These are phyloP conservation scores for Erigeron canadensis DNA, from an alignment of 129 eudicot genomes.

Conservation along the genomic window DNA sequence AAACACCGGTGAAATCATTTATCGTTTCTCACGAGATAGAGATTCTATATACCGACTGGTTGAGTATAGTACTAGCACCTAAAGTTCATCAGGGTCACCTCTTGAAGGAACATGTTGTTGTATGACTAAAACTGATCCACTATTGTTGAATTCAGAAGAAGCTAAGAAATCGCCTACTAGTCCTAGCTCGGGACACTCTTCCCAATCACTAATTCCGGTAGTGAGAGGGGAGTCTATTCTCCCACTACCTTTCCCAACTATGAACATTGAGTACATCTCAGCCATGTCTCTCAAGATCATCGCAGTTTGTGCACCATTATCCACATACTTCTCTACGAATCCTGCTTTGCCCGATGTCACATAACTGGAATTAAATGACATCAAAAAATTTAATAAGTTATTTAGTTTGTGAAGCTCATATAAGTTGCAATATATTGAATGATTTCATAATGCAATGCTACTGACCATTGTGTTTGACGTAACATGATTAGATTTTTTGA, in stretches of 20 bases:
- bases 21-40: not conserved
- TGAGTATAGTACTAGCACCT: not conserved
- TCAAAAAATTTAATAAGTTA: not conserved
- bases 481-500: too few relatives aligned
- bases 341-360: conserved; percentile 79
- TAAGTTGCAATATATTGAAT: not conserved
- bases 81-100: conserved; percentile 24
- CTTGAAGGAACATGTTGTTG: conserved; percentile 52
- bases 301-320: conserved; percentile 65
- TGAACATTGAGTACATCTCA: conserved; percentile 67
- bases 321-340: conserved; percentile 68
- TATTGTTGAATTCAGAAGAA: conserved; percentile 67
- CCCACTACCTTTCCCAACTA: conserved; percentile 71
- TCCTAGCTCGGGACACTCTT: conserved; percentile 94
- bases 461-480: not conserved
- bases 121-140: conserved; percentile 73
- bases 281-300: conserved; percentile 64
- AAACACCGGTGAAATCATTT: not conserved
- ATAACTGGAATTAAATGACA: conserved; percentile 46
- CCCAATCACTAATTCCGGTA: conserved; percentile 91
- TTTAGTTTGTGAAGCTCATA: not conserved
- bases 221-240: conserved; percentile 57
- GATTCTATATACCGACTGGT: not conserved
- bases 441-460: too few relatives aligned
- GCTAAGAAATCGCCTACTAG: conserved; percentile 81